Conservation (phyloP, 306 rosid species). For the Begonia fuchsioides region DNA sequence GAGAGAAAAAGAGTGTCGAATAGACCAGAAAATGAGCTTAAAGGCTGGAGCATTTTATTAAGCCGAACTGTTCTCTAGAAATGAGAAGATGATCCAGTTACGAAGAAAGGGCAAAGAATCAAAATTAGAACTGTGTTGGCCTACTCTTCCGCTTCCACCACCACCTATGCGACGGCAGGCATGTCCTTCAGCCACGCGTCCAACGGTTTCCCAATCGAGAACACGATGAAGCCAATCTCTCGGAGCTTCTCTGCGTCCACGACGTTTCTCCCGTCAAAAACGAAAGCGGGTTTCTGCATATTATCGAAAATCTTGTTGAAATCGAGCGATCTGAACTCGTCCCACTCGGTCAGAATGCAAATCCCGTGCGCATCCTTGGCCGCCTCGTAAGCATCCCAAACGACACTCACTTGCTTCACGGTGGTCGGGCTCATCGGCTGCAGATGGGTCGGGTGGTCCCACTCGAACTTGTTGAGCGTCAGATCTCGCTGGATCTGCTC, state of each 20-base stretch:
- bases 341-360: constrained; percentile 91
- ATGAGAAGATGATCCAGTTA: constrained; percentile 6
- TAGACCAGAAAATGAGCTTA: too few species aligned
- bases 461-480: constrained; percentile 65
- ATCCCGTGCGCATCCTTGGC: constrained; percentile 74
- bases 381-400: constrained; percentile 78
- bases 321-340: constrained; percentile 79
- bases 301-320: constrained; percentile 58
- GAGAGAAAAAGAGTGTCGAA: too few species aligned
- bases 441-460: constrained; percentile 89
- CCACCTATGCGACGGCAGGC: constrained; percentile 67
- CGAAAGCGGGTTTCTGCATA: constrained; percentile 81
- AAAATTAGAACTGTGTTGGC: neutral
- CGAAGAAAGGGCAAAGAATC: too few species aligned
- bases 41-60: too few species aligned
- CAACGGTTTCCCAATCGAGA: constrained; percentile 80
- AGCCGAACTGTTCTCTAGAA: too few species aligned
- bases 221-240: constrained; percentile 84
- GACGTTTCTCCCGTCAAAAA: constrained; percentile 76
- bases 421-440: constrained; percentile 72
- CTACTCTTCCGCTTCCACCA: neutral
- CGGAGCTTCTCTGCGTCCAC: constrained; percentile 39
- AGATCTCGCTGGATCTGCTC: constrained; percentile 89
- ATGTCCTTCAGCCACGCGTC: constrained; percentile 89
- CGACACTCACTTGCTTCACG: constrained; percentile 68